Base-by-base conservation (phyloP, 345 rosid species). In the Fremontodendron californicum region DNA sequence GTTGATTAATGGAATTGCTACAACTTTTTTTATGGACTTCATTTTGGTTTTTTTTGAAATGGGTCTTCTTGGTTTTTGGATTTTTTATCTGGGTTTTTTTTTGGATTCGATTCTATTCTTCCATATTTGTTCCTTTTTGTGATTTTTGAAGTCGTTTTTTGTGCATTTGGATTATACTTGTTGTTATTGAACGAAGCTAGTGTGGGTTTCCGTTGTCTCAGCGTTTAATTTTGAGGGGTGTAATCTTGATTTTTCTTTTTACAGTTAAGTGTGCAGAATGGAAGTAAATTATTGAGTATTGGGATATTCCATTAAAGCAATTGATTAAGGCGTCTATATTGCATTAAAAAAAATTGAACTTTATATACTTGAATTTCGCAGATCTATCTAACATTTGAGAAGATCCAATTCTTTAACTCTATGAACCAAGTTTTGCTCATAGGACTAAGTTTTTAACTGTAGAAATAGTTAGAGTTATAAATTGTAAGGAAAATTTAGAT, bases 1-100 rank as follows among this genome's bases (percentile, higher is more conserved):
- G 42, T 37, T 42, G 40, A 42, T 79, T 19, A 19, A 64, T 57
- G 81, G 42, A 71, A 57, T 68, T 54, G 67, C 33, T 71, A 27
- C 29, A 68, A 58, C 75, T 81, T 71, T 27, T 29, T 58, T 35
- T 31, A 52, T 21, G n/a, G 74, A 48, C 68, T 57, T 72, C 5
- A 48, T 8, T 42, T 78, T 66, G 65, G 16, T 57, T 11, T 76
- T 78, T 62, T 12, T 3, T 37, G 40, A 46, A 66, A 46, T 29
- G 65, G 51, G 27, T 57, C 31, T 16, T 65, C 11, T 58, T 52
- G 54, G 21, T 18, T 65, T 73, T 18, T 58, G 63, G 33, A 40
- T 77, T 57, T 58, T 70, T 25, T 57, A 19, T 68, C 29, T 11
- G 27, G 39, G 25, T 60, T 23, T 19, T 21, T 10, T 23, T 9